Percentiles rank a stretch among this genome's conserved stretches.
Evolutionary conservation across 1,284 basidiomycete species (phyloP).

Genomic region (Veloporphyrellus conicus): DNA sequence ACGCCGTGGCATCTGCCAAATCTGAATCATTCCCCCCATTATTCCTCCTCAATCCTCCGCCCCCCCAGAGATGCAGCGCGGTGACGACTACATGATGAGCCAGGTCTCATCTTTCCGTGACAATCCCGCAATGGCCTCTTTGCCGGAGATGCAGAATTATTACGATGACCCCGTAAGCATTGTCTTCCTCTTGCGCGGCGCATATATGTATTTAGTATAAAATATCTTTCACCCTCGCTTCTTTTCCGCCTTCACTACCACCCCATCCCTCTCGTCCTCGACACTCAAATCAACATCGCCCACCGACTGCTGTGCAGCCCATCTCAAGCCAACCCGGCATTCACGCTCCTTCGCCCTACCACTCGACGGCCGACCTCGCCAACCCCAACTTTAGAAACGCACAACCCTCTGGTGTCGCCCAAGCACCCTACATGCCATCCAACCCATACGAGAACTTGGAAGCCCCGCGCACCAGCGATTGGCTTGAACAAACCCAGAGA

Average conservation of each 20-base stretch:
- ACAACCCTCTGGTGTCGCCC: constrained; percentile 23
- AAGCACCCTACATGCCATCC: constrained; percentile 30
- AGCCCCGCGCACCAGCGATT: constrained; percentile 27
- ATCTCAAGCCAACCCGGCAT: constrained; percentile 23
- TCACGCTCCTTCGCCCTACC: constrained; percentile 29
- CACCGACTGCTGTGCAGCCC: constrained; percentile 22
- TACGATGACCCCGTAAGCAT: constrained; percentile 31
- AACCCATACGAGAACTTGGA: constrained; percentile 28
- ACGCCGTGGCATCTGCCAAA: not conserved
- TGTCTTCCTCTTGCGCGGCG: not conserved
- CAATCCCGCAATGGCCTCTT: constrained; percentile 13
- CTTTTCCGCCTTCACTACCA: not conserved
- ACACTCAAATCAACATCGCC: no score
- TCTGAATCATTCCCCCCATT: not conserved
- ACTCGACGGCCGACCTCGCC: constrained; percentile 16
- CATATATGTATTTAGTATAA: constrained; percentile 16
- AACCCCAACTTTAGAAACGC: constrained; percentile 26
- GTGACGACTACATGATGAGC: constrained; percentile 29
- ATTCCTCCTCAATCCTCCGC: not conserved
- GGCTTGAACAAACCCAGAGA: constrained; percentile 31
- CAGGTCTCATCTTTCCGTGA: constrained; percentile 29
- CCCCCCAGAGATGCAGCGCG: constrained; percentile 21
- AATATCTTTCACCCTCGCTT: not conserved
- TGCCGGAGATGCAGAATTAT: constrained; percentile 32
- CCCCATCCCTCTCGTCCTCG: not conserved